These are phyloP conservation scores for Lupinus albus DNA, from an alignment of 306 rosid species.

Conservation along the genomic window DNA sequence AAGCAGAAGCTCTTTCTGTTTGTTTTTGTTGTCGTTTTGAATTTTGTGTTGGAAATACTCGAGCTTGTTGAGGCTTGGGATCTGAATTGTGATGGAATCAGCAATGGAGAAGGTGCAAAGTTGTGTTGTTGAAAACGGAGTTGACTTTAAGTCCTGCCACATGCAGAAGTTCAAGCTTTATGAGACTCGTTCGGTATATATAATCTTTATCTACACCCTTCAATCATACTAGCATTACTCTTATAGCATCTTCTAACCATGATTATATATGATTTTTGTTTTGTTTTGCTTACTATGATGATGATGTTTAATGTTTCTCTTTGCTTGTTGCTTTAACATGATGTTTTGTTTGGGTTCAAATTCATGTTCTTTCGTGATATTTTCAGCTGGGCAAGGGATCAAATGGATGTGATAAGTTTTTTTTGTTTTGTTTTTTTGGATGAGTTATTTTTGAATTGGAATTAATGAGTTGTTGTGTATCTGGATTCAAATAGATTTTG, in stretches of 20 bases:
- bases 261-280: background rate
- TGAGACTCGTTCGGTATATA: constrained; percentile 85
- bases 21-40: constrained; percentile 20
- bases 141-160: constrained; percentile 47
- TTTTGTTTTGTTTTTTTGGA: background rate
- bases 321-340: constrained; percentile 21
- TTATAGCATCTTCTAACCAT: constrained; percentile 1
- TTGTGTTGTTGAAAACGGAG: constrained; percentile 44
- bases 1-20: constrained; percentile 42
- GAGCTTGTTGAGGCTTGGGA: constrained; percentile 69
- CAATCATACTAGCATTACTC: constrained; percentile 34
- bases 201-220: background rate
- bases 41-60: constrained; percentile 41
- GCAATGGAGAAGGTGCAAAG: constrained; percentile 47
- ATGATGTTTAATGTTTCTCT: background rate
- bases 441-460: constrained; percentile 15
- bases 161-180: constrained; percentile 96
- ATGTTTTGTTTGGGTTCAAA: constrained; percentile 14
- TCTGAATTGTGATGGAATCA: constrained; percentile 65
- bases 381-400: background rate
- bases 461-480: constrained; percentile 20
- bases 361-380: constrained; percentile 33
- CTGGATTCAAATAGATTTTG: constrained; percentile 20
- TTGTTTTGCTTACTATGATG: background rate
- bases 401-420: background rate